phyloP scores from a whole-genome alignment of 2,329 filamentous ascomycete genomes.

The Coniochaeta ligniaria region DNA sequence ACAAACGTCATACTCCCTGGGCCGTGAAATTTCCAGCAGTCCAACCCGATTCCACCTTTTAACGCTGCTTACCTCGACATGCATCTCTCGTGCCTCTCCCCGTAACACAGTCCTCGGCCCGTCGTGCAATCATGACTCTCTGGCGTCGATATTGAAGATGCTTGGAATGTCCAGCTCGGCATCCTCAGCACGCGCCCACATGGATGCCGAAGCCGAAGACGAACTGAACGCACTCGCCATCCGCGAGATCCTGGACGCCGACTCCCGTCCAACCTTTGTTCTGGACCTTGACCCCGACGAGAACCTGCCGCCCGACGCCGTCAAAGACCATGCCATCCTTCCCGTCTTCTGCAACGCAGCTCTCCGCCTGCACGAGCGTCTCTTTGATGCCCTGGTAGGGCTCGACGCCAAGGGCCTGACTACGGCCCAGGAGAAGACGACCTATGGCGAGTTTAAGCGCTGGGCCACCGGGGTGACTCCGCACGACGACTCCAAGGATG shows the following conservation, averaged over 20 bases:
- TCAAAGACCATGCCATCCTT: slow-evolving; percentile 12
- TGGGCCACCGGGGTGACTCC: slow-evolving; percentile 34
- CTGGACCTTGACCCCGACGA: slow-evolving; percentile 29
- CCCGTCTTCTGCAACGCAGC: slow-evolving; percentile 29
- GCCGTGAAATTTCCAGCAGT: background rate
- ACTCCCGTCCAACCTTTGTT: slow-evolving; percentile 29
- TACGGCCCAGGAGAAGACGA: background rate
- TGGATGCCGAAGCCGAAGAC: slow-evolving; percentile 7
- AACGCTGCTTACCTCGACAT: background rate
- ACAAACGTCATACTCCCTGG: background rate
- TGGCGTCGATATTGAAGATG: background rate
- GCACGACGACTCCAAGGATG: slow-evolving; percentile 35
- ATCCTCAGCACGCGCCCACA: background rate
- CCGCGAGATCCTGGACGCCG: slow-evolving; percentile 25
- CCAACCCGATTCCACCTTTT: background rate
- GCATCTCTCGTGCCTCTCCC: background rate
- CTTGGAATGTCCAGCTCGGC: background rate
- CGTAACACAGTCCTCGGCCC: background rate
- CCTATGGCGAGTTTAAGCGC: slow-evolving; percentile 27
- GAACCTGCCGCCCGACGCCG: slow-evolving; percentile 8
- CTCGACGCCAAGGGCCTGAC: background rate
- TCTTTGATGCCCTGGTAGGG: slow-evolving; percentile 21
- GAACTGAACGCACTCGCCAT: slow-evolving; percentile 15
- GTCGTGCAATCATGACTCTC: background rate
- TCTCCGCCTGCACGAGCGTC: slow-evolving; percentile 23